Evolutionary conservation across 345 rosid species (phyloP), one percentile per base, ranked within the genome.

Genomic region (Pistacia vera): DNA sequence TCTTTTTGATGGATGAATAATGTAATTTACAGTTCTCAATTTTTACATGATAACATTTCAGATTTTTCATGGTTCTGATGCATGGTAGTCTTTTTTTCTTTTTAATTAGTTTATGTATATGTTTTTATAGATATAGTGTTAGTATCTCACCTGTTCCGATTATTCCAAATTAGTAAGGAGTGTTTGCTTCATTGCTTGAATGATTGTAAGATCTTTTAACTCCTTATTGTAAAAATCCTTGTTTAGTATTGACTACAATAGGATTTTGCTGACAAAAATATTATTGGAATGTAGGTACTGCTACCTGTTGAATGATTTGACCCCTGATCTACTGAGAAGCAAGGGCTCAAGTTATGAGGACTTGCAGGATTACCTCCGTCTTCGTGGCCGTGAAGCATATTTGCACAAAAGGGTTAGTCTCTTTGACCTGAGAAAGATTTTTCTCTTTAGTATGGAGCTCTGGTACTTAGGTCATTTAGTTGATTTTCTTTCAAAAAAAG

Each of bases 311-410:
- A 90, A 82, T 66, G 96, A 92, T 79, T 82, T 93, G 82, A 89
- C 93, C 65, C 89, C 97, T 16, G 97, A 92, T 78, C 78, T 93
- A 71, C 84, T 95, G 75, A 84, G 79, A 78, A 92, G 85, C 77
- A 80, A 91, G 81, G 81, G 90, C 66, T 85, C 96, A 46, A 90
- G 82, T 81, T 92, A 89, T 46, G 92, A 86, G 67, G 93, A 82
- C 8, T 72, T 93, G 85, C 97, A 89, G 78, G 93, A 85, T 73
- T 90, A 95, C 86, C 91, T 95, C 25, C 88, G 84, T 77, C 90
- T 87, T 41, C 85, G 91, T 63, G 99, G 99, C 57, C 87, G 92
- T 22, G 98, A 93, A 75, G 99, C 99, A 63, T 95, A 95, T 87
- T 75, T 87, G 77, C 94, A 89, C 84, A 95, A 95, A 87, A 89